phyloP scores from a whole-genome alignment of 768 basidiomycete genomes.

The Agaricus blazei region DNA sequence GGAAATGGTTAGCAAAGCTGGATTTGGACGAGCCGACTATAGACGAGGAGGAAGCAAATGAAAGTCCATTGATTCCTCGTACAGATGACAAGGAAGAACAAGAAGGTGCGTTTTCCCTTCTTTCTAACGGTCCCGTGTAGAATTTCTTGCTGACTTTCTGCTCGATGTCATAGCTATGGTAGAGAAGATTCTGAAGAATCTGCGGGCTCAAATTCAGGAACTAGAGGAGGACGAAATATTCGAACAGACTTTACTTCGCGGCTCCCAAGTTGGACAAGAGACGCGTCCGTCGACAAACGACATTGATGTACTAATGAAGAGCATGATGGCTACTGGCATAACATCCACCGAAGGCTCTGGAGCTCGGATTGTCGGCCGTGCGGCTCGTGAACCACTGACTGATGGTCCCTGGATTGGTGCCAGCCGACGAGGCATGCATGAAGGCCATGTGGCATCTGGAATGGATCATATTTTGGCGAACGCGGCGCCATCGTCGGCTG shows the following conservation, averaged over 20 bases:
- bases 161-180: conserved; percentile 14
- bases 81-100: conserved; percentile 22
- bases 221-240: conserved; percentile 45
- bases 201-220: conserved; percentile 32
- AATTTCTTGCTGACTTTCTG: not conserved
- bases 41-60: conserved; percentile 37
- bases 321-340: conserved; percentile 42
- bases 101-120: conserved; percentile 25
- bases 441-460: not conserved
- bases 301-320: conserved; percentile 45
- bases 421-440: not conserved
- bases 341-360: conserved; percentile 14
- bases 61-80: conserved; percentile 30
- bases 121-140: not conserved
- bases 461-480: not conserved
- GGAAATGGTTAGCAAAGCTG: conserved; percentile 36
- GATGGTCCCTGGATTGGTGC: conserved; percentile 7
- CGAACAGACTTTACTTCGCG: conserved; percentile 40
- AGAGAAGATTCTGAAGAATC: conserved; percentile 29
- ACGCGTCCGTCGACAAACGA: conserved; percentile 38
- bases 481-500: not conserved
- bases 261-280: conserved; percentile 40
- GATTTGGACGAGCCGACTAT: conserved; percentile 28
- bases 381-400: not conserved
- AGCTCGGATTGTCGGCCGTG: conserved; percentile 7